Conservation (phyloP, 306 rosid genomes). For the Vigna radiata region DNA sequence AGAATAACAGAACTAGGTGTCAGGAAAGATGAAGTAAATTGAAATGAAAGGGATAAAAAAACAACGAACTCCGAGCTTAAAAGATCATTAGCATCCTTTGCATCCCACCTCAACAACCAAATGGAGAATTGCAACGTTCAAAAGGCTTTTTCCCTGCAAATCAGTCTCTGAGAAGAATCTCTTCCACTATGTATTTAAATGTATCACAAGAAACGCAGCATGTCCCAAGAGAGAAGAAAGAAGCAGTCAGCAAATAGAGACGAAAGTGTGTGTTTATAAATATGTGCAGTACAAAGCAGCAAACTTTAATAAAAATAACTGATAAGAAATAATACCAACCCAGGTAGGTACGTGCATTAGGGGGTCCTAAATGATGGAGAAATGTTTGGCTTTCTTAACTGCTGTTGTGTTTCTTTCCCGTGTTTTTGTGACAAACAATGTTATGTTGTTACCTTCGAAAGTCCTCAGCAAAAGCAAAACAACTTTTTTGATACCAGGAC, state of each 20-base stretch:
- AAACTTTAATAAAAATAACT: slow-evolving; percentile 33
- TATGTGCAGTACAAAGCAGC: slow-evolving; percentile 46
- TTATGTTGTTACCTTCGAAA: slow-evolving; percentile 1
- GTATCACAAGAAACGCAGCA: slow-evolving; percentile 44
- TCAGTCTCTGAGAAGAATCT: slow-evolving; percentile 53
- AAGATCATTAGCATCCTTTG: not conserved
- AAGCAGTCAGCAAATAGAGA: slow-evolving; percentile 42
- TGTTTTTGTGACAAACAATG: slow-evolving; percentile 38
- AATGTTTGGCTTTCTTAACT: slow-evolving; percentile 24
- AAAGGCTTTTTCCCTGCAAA: slow-evolving; percentile 52
- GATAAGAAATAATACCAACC: slow-evolving; percentile 48
- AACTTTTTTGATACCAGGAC: too few relatives aligned
- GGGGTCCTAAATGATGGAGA: slow-evolving; percentile 68
- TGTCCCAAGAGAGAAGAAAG: slow-evolving; percentile 44
- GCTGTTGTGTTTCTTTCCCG: slow-evolving; percentile 25
- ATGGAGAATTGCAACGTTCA: slow-evolving; percentile 16
- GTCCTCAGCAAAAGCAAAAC: slow-evolving; percentile 37
- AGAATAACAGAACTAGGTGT: not conserved
- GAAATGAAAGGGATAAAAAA: not conserved
- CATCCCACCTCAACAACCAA: not conserved
- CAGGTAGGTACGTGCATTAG: slow-evolving; percentile 68
- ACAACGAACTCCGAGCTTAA: not conserved
- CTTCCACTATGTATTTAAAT: slow-evolving; percentile 55
- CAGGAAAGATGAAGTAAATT: not conserved
- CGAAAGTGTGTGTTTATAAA: slow-evolving; percentile 48